A percentile compares a stretch with the other conserved stretches of the same genome.
Evolutionary conservation across 352 stramenopile genomes (phyloP).

Genomic region (Globisporangium nagaii): DNA sequence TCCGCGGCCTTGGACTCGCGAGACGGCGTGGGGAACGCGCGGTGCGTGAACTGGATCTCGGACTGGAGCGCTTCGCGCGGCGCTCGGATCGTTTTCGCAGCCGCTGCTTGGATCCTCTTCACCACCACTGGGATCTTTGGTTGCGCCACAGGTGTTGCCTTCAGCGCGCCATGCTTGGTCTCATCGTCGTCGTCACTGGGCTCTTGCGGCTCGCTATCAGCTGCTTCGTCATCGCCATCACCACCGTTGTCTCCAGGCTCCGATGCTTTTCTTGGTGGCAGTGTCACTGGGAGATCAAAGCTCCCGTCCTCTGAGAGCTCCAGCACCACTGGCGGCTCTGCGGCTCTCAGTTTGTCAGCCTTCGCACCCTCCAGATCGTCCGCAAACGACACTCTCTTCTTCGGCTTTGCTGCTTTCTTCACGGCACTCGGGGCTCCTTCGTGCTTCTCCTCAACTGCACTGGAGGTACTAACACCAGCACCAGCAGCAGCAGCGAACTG

Average conservation of each 20-base stretch:
- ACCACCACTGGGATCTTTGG: slow-evolving; percentile 7
- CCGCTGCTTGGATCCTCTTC: slow-evolving; percentile 22
- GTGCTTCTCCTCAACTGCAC: not conserved
- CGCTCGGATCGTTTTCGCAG: slow-evolving; percentile 27
- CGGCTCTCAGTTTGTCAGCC: not conserved
- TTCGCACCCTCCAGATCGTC: not conserved
- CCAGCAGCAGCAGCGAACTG: no score
- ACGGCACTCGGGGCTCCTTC: not conserved
- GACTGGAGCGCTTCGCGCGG: slow-evolving; percentile 36
- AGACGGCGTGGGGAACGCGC: slow-evolving; percentile 69
- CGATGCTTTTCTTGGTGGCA: not conserved
- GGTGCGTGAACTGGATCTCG: slow-evolving; percentile 70
- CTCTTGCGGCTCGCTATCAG: not conserved
- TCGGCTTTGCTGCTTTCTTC: slow-evolving; percentile 3
- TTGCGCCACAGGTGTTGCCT: not conserved
- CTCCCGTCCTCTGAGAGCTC: slow-evolving; percentile 44
- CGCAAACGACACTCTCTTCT: slow-evolving; percentile 44
- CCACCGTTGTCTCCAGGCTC: not conserved
- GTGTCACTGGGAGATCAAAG: slow-evolving; percentile 32
- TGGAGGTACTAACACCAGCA: no score
- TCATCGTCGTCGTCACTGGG: not conserved
- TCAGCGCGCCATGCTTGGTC: not conserved
- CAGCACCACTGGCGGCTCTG: slow-evolving; percentile 23
- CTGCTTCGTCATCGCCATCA: not conserved
- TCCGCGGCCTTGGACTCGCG: slow-evolving; percentile 78